phyloP scores from a whole-genome alignment of 2,329 filamentous ascomycete genomes.

The Talaromyces sp. region DNA sequence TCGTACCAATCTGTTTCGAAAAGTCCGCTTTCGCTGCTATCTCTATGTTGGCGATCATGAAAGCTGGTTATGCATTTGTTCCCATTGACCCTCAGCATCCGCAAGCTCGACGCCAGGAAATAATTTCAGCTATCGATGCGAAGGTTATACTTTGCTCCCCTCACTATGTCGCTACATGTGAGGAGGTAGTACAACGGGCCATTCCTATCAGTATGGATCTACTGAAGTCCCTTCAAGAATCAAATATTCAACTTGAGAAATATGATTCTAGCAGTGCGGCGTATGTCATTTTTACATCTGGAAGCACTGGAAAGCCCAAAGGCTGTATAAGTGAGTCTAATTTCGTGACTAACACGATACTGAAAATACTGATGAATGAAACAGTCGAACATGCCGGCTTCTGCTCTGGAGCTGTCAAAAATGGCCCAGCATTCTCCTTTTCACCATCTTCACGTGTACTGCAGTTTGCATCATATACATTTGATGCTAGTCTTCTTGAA shows the following conservation, averaged over 20 bases:
- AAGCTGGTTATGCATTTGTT: conserved; percentile 22
- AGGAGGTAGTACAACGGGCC: conserved; percentile 1
- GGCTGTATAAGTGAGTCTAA: conserved; percentile 59
- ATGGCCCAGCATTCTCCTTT: conserved; percentile 43
- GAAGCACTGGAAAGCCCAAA: conserved; percentile 51
- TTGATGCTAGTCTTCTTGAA: conserved; percentile 54
- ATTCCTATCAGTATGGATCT: conserved; percentile 14
- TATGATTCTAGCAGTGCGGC: conserved; percentile 34
- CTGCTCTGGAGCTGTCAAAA: conserved; percentile 48
- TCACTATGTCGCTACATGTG: conserved; percentile 5
- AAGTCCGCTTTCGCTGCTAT: conserved; percentile 21
- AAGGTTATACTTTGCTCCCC: conserved; percentile 15
- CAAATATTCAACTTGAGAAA: background rate
- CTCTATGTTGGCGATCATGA: conserved; percentile 21
- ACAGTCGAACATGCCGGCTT: conserved; percentile 54
- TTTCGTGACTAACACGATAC: conserved; percentile 44
- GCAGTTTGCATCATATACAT: conserved; percentile 54
- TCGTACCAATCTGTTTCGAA: conserved; percentile 23
- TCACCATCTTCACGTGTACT: conserved; percentile 53
- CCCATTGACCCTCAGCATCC: conserved; percentile 17
- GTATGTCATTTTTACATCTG: conserved; percentile 60
- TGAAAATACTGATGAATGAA: background rate
- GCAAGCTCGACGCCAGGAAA: conserved; percentile 11
- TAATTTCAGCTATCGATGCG: conserved; percentile 11
- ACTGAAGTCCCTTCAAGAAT: background rate